Conservation (phyloP, 257 asterid species). For the Solanum sejunctum region DNA sequence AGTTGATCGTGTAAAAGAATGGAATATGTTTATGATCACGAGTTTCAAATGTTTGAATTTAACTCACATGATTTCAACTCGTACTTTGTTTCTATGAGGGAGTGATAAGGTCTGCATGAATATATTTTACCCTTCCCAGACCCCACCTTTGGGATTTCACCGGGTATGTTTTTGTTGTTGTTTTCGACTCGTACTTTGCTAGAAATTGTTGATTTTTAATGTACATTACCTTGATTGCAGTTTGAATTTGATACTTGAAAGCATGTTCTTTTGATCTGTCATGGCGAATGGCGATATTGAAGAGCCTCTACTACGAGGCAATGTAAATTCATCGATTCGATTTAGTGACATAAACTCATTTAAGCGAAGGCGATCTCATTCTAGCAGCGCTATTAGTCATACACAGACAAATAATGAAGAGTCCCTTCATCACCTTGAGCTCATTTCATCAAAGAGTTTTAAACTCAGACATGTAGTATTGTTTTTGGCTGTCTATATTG, state of each 20-base stretch:
- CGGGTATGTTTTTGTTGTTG: too few relatives aligned
- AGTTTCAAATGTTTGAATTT: not conserved
- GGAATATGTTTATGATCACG: not conserved
- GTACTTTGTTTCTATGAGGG: too few relatives aligned
- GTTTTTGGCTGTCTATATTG: constrained; percentile 32
- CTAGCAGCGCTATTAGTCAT: constrained; percentile 4
- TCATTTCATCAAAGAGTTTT: constrained; percentile 12
- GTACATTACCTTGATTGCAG: not conserved
- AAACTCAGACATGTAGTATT: constrained; percentile 23
- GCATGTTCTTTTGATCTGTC: not conserved
- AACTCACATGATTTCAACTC: not conserved
- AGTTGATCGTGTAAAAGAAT: too few relatives aligned
- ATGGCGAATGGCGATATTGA: constrained; percentile 36
- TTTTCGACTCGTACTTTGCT: not conserved
- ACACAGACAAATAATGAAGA: constrained; percentile 7
- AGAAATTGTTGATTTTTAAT: not conserved
- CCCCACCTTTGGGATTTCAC: too few relatives aligned
- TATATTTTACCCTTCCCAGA: too few relatives aligned
- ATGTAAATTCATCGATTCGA: constrained; percentile 16
- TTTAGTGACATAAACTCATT: constrained; percentile 13
- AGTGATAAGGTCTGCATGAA: too few relatives aligned
- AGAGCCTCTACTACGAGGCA: constrained; percentile 37
- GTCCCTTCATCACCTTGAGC: constrained; percentile 3
- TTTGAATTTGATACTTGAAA: not conserved
- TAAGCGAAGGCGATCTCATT: constrained; percentile 16